A percentile compares a stretch with the other conserved stretches of the same genome.
These are phyloP conservation scores for Paxillus ammoniavirescens DNA, from an alignment of 768 basidiomycete genomes.

Conservation along the genomic window DNA sequence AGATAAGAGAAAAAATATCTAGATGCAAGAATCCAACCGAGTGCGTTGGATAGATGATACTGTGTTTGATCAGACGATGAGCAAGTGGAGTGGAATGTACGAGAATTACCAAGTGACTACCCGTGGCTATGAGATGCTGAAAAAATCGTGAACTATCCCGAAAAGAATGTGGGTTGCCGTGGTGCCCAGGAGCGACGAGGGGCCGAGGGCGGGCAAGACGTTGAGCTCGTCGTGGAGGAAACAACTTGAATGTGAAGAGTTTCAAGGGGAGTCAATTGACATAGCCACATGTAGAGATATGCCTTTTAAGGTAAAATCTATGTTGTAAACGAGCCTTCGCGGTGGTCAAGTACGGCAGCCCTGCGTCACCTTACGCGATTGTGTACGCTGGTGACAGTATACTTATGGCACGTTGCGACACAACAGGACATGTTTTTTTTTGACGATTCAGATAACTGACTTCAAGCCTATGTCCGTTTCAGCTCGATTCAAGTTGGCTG, in stretches of 20 bases:
- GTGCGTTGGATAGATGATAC: background rate
- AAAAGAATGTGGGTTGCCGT: background rate
- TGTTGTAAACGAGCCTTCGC: background rate
- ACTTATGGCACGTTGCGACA: too few species aligned
- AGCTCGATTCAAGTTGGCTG: too few species aligned
- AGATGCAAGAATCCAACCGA: background rate
- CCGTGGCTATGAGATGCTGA: background rate
- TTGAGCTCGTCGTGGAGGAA: too few species aligned
- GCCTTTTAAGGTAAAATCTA: too few species aligned
- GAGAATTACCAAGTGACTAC: background rate
- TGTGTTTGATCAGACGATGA: background rate
- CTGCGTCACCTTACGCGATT: too few species aligned
- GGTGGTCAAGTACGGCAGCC: background rate
- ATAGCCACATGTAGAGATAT: too few species aligned
- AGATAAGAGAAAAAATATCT: conserved; percentile 3
- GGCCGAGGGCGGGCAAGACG: background rate
- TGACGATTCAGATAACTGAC: too few species aligned
- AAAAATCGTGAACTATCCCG: background rate
- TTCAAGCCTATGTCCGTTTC: too few species aligned
- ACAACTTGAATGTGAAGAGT: too few species aligned
- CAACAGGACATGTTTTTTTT: too few species aligned
- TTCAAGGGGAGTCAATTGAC: too few species aligned
- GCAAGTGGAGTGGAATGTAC: background rate
- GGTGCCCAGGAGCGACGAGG: background rate
- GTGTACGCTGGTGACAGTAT: too few species aligned